Evolutionary conservation across 202 grass and related monocot genomes (phyloP), one percentile per base, ranked within the genome.

Genomic region (Brachypodium distachyon): DNA sequence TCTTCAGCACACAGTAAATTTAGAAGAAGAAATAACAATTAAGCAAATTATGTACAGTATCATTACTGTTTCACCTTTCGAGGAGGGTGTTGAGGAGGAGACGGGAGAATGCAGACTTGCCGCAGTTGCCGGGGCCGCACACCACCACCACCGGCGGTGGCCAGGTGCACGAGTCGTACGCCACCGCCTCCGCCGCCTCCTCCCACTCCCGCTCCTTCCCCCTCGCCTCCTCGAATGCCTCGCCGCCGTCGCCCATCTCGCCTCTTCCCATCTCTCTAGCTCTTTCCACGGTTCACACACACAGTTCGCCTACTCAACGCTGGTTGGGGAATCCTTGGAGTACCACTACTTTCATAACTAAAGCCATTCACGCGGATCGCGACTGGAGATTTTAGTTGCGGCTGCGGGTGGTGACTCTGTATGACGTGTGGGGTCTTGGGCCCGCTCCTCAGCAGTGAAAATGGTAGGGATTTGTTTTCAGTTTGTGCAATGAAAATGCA

Each of bases 81-180:
- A 89, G 47, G 62, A 96, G 86, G 25, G 86, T 89, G 55, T 96
- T 86, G 41, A 96, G 84, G 63, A 96, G 81, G 60, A 92, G 37
- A 10, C 86, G 86, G 47, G 81, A 87, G 89, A 96, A 96, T 4
- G 82, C 69, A 17, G 89, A 87, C 73, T 96, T 96, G 70, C 92
- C 89, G 81, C 88, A 78, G 56, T 92, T 96, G 4, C 86, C 84
- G 1, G 89, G 84, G 12, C 89, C 89, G 73, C 86, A 96, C 33
- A 96, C 90, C 44, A 81, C 72, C 12, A 67, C 77, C 53, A 96
- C 50, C 22, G 89, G 89, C 82, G 89, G 89, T 63, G 83, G 81
- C 40, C 61, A 87, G 32, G 86, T 84, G 80, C 77, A 80, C 5
- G 92, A 92, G 77, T 89, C 84, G 77, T 96, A 92, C 16, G 89